Evolutionary conservation across 805 yeast species (phyloP).

Genomic region (Komagataella ulmi): DNA sequence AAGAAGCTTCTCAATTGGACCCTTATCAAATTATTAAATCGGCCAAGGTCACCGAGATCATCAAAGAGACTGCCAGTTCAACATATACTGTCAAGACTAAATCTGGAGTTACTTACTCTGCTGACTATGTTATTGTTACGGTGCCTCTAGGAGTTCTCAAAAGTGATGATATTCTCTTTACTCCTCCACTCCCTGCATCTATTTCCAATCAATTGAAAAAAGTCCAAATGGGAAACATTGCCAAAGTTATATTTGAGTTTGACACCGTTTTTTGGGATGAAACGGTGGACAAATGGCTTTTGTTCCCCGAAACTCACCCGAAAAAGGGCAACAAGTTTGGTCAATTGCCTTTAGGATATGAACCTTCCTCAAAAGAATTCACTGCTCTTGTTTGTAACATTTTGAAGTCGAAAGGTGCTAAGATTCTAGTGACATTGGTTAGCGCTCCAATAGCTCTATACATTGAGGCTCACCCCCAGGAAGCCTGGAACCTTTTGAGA

Average conservation of each 20-base stretch:
- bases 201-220: slow-evolving; percentile 15
- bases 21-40: slow-evolving; percentile 8
- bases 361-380: slow-evolving; percentile 13
- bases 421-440: slow-evolving; percentile 29
- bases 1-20: slow-evolving; percentile 14
- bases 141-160: slow-evolving; percentile 36
- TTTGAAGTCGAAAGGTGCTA: slow-evolving; percentile 15
- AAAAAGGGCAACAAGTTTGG: background rate
- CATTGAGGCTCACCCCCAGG: slow-evolving; percentile 24
- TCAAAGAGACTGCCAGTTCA: slow-evolving; percentile 7
- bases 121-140: slow-evolving; percentile 31
- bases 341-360: background rate
- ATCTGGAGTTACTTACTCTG: slow-evolving; percentile 7
- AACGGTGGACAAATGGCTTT: slow-evolving; percentile 15
- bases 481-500: slow-evolving; percentile 31
- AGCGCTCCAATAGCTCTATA: slow-evolving; percentile 37
- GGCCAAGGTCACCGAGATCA: slow-evolving; percentile 14
- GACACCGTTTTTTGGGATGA: slow-evolving; percentile 31
- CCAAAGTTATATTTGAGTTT: slow-evolving; percentile 34
- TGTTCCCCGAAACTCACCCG: slow-evolving; percentile 5
- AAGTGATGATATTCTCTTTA: slow-evolving; percentile 9
- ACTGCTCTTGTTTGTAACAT: slow-evolving; percentile 18
- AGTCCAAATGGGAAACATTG: slow-evolving; percentile 26
- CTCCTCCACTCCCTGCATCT: slow-evolving; percentile 18
- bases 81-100: slow-evolving; percentile 8